phyloP scores from a whole-genome alignment of 2,329 filamentous ascomycete genomes.

The Aureobasidium sp. region DNA sequence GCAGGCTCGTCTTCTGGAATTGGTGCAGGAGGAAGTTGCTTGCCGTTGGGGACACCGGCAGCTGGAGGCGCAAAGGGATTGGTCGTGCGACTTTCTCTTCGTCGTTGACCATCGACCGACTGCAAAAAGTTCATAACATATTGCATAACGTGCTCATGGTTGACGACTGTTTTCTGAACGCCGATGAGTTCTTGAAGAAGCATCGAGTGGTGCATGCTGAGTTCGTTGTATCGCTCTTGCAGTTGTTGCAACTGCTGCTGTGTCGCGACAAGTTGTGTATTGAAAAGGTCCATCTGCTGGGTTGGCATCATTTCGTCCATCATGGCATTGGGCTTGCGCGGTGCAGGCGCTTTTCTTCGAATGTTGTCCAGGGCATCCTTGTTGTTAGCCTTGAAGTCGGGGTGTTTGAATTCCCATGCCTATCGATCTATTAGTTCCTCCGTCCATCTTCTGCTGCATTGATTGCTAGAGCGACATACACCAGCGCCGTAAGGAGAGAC shows the following conservation, averaged over 20 bases:
- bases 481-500: conserved; percentile 74
- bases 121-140: conserved; percentile 64
- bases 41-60: conserved; percentile 20
- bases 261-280: conserved; percentile 79
- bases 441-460: neutral
- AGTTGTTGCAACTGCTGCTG: conserved; percentile 87
- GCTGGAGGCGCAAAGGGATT: conserved; percentile 32
- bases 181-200: conserved; percentile 57
- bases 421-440: conserved; percentile 35
- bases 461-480: conserved; percentile 41
- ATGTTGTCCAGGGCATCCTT: conserved; percentile 97
- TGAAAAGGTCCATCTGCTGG: conserved; percentile 83
- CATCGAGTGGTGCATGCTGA: conserved; percentile 60
- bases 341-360: conserved; percentile 85
- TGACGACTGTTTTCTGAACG: conserved; percentile 63
- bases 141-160: conserved; percentile 64
- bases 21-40: conserved; percentile 29
- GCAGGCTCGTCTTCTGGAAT: conserved; percentile 53
- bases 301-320: conserved; percentile 71
- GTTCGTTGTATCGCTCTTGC: conserved; percentile 75
- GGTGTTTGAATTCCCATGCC: conserved; percentile 96
- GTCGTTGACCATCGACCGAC: conserved; percentile 55
- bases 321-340: conserved; percentile 59
- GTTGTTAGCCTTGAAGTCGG: conserved; percentile 90
- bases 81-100: conserved; percentile 51